Evolutionary conservation across 2,329 filamentous ascomycete genomes (phyloP).

Genomic region (Claviceps sp.): DNA sequence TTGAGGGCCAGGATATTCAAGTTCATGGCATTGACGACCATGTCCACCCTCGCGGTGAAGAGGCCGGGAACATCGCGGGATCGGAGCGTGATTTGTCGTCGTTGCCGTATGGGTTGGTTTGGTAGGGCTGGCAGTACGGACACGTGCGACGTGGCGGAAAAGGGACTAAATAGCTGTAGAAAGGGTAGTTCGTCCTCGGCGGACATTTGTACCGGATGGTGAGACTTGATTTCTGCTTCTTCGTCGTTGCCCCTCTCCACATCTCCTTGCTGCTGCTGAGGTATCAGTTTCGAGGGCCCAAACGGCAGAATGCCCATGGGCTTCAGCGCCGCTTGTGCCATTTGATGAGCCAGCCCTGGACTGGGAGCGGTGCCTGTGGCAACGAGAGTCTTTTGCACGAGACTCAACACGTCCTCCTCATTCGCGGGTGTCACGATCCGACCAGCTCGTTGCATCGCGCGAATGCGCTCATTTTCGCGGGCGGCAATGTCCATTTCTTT

Average conservation of each 20-base stretch:
- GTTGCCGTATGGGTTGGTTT: conserved; percentile 30
- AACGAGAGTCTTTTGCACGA: conserved; percentile 27
- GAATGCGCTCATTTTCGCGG: conserved; percentile 44
- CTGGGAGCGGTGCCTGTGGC: conserved; percentile 19
- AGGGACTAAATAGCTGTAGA: conserved; percentile 56
- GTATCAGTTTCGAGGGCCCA: conserved; percentile 20
- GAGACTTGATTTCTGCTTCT: conserved; percentile 37
- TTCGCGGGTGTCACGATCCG: conserved; percentile 21
- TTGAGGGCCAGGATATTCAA: conserved; percentile 37
- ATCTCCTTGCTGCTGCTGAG: conserved; percentile 10
- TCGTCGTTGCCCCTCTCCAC: conserved; percentile 16
- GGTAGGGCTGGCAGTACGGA: conserved; percentile 26
- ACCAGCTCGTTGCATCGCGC: conserved; percentile 26
- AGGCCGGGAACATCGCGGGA: conserved; percentile 31
- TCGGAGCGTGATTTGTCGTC: conserved; percentile 40
- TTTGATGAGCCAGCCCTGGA: conserved; percentile 21
- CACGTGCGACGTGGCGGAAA: conserved; percentile 45
- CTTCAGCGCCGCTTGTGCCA: conserved; percentile 36
- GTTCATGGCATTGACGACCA: conserved; percentile 42
- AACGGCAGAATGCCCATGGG: conserved; percentile 40
- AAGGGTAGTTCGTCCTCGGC: conserved; percentile 54
- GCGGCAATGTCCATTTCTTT: conserved; percentile 43
- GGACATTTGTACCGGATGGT: conserved; percentile 49
- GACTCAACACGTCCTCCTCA: conserved; percentile 24
- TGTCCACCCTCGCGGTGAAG: conserved; percentile 42